Percentiles rank a stretch among this genome's conserved stretches.
These are phyloP conservation scores for Termitomyces sp. DNA, from an alignment of 768 basidiomycete genomes.

Conservation along the genomic window DNA sequence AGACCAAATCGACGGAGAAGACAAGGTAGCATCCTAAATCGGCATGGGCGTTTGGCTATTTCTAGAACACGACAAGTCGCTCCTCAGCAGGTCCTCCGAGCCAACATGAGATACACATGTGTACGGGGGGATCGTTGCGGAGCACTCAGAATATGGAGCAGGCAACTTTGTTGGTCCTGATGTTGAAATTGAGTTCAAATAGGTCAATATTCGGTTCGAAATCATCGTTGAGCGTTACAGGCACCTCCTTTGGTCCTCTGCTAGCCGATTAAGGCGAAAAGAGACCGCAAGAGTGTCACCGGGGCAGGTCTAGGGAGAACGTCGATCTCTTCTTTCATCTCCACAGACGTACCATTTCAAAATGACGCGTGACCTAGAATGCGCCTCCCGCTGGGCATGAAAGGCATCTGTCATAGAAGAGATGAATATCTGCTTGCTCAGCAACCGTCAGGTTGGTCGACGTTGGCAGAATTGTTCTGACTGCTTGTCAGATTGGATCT, in stretches of 20 bases:
- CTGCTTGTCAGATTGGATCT: neutral
- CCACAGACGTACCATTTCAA: neutral
- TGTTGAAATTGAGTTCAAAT: no score
- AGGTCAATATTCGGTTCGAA: no score
- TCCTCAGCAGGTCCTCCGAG: neutral
- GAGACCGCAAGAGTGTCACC: neutral
- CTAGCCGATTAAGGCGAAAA: neutral
- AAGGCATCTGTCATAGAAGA: neutral
- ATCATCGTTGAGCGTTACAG: no score
- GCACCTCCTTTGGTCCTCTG: neutral
- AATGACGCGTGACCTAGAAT: neutral
- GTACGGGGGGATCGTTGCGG: neutral
- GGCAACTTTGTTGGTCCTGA: no score
- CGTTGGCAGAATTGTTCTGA: neutral
- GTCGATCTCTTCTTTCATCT: neutral
- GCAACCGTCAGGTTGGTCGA: neutral
- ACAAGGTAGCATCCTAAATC: no score
- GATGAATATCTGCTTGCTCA: neutral
- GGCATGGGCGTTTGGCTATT: neutral
- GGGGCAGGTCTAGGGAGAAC: neutral
- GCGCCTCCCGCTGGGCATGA: neutral
- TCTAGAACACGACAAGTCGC: neutral
- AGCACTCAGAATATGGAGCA: neutral
- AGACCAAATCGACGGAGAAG: neutral
- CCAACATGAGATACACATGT: neutral